A percentile compares a stretch with the other conserved stretches of the same genome.
Evolutionary conservation across 2,329 filamentous ascomycete genomes (phyloP).

Genomic region (Herpotrichia juniperi): DNA sequence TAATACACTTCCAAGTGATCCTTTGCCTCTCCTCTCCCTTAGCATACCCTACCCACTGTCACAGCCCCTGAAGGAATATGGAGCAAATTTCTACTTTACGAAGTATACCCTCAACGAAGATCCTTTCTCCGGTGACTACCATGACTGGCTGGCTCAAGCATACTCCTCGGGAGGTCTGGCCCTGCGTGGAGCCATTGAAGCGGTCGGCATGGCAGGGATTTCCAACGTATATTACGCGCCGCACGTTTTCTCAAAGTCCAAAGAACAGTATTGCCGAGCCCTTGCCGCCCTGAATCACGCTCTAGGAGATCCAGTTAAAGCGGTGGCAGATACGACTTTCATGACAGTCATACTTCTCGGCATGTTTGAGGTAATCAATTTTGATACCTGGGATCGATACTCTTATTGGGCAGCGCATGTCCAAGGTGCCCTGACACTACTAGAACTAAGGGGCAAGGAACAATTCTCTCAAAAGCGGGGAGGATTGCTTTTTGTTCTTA

Average conservation of each 20-base stretch:
- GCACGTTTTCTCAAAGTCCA: slow-evolving; percentile 15
- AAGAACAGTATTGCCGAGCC: slow-evolving; percentile 21
- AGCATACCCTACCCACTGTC: slow-evolving; percentile 7
- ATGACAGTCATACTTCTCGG: slow-evolving; percentile 30
- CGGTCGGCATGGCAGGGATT: slow-evolving; percentile 32
- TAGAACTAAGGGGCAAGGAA: slow-evolving; percentile 26
- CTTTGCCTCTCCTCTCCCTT: background rate
- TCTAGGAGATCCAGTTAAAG: slow-evolving; percentile 16
- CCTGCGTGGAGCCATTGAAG: slow-evolving; percentile 26
- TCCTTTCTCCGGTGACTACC: slow-evolving; percentile 17
- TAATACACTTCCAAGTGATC: too few species aligned
- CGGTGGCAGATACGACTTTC: slow-evolving; percentile 22
- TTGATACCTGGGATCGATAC: slow-evolving; percentile 22
- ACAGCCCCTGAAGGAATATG: slow-evolving; percentile 16
- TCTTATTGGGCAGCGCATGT: slow-evolving; percentile 26
- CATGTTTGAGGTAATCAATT: slow-evolving; percentile 30
- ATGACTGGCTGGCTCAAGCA: slow-evolving; percentile 19
- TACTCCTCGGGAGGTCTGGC: slow-evolving; percentile 14
- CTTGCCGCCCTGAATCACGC: slow-evolving; percentile 14
- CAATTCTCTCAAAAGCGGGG: slow-evolving; percentile 27
- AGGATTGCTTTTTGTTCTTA: slow-evolving; percentile 24
- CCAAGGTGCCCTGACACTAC: slow-evolving; percentile 24
- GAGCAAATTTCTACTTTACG: slow-evolving; percentile 28
- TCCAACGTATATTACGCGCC: slow-evolving; percentile 26
- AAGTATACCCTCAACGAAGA: slow-evolving; percentile 25